Evolutionary conservation across 441 rosid genomes (phyloP), one percentile per base, ranked within the genome.

Genomic region (Croton laevigatus): DNA sequence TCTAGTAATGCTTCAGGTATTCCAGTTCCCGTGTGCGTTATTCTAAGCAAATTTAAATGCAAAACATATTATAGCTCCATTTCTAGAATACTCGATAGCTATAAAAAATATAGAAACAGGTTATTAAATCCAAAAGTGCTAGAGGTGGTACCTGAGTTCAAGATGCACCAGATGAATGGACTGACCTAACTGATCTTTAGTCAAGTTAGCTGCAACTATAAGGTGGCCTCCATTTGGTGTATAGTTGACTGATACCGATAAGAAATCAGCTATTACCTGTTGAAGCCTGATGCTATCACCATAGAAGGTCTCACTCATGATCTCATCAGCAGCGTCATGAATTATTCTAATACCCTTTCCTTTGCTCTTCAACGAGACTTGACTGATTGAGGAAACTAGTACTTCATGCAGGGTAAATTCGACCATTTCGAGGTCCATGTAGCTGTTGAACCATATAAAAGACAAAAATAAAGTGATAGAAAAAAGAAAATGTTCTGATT

Each of bases 281-380:
- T 94, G 98, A 81, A 93, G 89, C 80, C 97, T 85, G 51, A 87
- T 71, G 76, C 92, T 80, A 76, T 94, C 98, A 61, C 94, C 97
- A 69, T 84, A 89, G 34, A 91, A 78, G 59, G 85, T 87, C 69
- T 85, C 91, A 6, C 48, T 64, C 90, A 82, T 84, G 72, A 83
- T 71, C 68, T 81, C 91, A 76, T 88, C 97, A 60, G 70, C 72
- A 0, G 82, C 84, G 52, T 91, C 88, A 64, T 87, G 87, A 68
- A 79, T 71, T 57, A 91, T 80, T 51, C 44, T 79, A 64, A 91
- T 78, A 59, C 84, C 87, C 78, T 91, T 93, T 9, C 71, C 84
- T 17, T 79, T 81, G 81, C 94, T 84, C 74, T 82, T 90, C 78
- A 79, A 75, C 88, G 84, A 84, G 46, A 89, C 89, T 87, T 89